Evolutionary conservation across 2,329 filamentous ascomycete genomes (phyloP), one percentile per base, ranked within the genome.

Genomic region (Nemania sp.): DNA sequence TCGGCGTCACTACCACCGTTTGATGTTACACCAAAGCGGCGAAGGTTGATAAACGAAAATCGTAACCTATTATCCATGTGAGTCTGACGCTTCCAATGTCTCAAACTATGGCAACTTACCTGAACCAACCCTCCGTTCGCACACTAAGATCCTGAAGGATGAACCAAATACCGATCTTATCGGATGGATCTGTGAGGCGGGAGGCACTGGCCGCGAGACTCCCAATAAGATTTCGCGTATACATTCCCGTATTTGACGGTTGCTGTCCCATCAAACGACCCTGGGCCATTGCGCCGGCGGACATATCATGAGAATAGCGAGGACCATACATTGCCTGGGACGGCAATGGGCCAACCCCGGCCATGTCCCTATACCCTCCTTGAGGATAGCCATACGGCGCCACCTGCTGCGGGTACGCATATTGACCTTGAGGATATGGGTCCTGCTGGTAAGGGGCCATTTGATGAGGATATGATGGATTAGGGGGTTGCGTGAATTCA

Each of bases 91-190:
- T 43, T 12, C 26, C 37, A 28, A 46, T 12, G 6, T 22, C 49
- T 19, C 37, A 17, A 12, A 20, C 33, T 47, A 36, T n/a, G 31
- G 26, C 36, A 42, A 68, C 78, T 66, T 80, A 95, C 90, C 93
- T 82, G 72, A 97, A 99, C 55, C 79, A 83, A 9, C 94, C 94
- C 71, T 97, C 94, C 0, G 91, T 96, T 40, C 94, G 83, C 26
- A 99, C 93, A 65, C 91, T 96, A 37, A 99, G 78, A 73, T 99
- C 94, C 70, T 97, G 93, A 48, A 97, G 78, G 40, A 99, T 89
- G 66, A 99, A 99, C 93, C 93, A 99, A 60, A 96, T 91, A 2
- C 93, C 93, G 45, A 90, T 84, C 69, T 90, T 89, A 61, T 90
- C 87, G 14, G 89, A 78, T 0, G 86, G 83, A 62, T 97, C 92